Evolutionary conservation across 306 rosid species (phyloP), one percentile per base, ranked within the genome.

Genomic region (Luffa acutangula): DNA sequence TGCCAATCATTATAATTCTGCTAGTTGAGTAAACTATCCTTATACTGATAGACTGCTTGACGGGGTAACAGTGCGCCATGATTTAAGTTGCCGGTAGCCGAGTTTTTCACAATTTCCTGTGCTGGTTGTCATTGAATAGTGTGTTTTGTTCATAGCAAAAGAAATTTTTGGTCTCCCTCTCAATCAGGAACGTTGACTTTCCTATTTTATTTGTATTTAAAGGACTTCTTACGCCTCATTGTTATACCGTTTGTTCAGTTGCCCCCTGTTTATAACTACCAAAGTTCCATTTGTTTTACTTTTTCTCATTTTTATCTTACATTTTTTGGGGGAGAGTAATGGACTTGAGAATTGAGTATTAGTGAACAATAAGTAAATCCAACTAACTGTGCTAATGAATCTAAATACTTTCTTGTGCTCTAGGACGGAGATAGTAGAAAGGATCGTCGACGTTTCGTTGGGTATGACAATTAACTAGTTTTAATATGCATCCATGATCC

Each of bases 341-440:
- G 20, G 43, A 63, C 43, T 4, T 4, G 9, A 34, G 20, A 12
- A 33, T 63, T 33, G 42, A 5, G 73, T 65, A 37, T 48, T 17
- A 3, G 48, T 65, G 7, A 41, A 18, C 34, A 41, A 67, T 42
- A 42, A 9, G 75, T n/a, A n/a, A 25, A 5, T 45, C 76, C 76
- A 25, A 13, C 56, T 43, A 69, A n/a, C 36, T 49, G 76, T 46
- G 57, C 76, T 11, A 21, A 31, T 5, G 41, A 21, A 71, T 71
- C 41, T 25, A 14, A 45, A 21, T 78, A 1, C 13, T 78, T 31
- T 53, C 33, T 56, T 36, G 18, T 64, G 48, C 79, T 75, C 18
- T 85, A 95, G 99, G 91, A 81, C 64, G 84, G 3, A 65, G 83
- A 80, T 67, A 84, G 86, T 80, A 80, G 78, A 74, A 85, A 82